Percentiles rank a stretch among this genome's conserved stretches.
Evolutionary conservation across 2,329 filamentous ascomycete genomes (phyloP).

Genomic region (Fulvia fulva): DNA sequence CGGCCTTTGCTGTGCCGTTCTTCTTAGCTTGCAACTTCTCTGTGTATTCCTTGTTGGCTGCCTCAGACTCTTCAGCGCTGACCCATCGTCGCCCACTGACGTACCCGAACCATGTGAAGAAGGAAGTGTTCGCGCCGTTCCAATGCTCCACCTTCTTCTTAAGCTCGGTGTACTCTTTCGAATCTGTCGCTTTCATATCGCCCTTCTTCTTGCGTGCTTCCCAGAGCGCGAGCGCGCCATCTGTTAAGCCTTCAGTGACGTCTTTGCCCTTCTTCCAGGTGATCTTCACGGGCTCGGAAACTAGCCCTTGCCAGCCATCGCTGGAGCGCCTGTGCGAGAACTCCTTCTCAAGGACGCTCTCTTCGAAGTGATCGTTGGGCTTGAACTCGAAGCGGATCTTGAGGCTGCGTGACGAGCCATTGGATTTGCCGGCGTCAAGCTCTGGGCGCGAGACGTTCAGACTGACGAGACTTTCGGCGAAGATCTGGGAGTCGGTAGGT

Average conservation of each 20-base stretch:
- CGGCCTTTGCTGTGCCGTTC: constrained; percentile 38
- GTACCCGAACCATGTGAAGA: constrained; percentile 89
- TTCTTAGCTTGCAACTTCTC: constrained; percentile 51
- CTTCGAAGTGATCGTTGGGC: constrained; percentile 77
- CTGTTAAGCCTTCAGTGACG: constrained; percentile 73
- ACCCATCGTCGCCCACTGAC: constrained; percentile 60
- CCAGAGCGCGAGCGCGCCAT: constrained; percentile 66
- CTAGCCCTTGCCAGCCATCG: constrained; percentile 69
- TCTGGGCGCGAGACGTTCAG: constrained; percentile 78
- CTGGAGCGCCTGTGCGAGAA: constrained; percentile 76
- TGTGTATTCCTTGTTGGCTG: constrained; percentile 57
- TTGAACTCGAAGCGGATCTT: constrained; percentile 73
- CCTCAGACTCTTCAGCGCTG: constrained; percentile 65
- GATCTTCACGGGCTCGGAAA: constrained; percentile 85
- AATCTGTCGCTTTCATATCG: constrained; percentile 41
- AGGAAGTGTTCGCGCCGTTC: constrained; percentile 55
- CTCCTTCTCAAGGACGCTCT: constrained; percentile 79
- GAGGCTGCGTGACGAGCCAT: constrained; percentile 70
- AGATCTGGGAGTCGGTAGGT: constrained; percentile 69
- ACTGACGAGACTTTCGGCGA: constrained; percentile 63
- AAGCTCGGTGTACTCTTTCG: constrained; percentile 54
- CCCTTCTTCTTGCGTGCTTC: constrained; percentile 56
- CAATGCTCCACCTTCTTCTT: constrained; percentile 49
- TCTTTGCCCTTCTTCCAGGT: constrained; percentile 76
- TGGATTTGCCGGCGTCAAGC: constrained; percentile 48